Evolutionary conservation across 202 grass and related monocot genomes (phyloP).

Genomic region (Dendrocalamus latiflorus): DNA sequence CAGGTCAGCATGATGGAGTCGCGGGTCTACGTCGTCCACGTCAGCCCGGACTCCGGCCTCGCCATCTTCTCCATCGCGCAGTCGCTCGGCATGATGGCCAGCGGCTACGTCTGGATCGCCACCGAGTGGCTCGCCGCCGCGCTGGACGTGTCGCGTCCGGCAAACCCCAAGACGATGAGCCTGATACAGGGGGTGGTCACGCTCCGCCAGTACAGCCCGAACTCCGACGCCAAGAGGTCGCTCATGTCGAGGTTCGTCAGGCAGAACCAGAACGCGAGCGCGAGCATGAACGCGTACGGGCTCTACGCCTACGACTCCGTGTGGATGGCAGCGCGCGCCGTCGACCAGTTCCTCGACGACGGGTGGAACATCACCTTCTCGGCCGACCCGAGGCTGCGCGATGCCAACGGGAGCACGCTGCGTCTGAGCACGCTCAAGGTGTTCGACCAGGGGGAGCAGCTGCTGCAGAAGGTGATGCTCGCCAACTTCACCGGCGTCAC

Average conservation of each 20-base stretch:
- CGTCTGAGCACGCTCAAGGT: conserved; percentile 34
- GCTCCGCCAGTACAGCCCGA: conserved; percentile 50
- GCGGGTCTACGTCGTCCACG: conserved; percentile 63
- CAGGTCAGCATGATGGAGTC: conserved; percentile 43
- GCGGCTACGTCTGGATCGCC: conserved; percentile 62
- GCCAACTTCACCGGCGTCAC: conserved; percentile 60
- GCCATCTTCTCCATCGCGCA: conserved; percentile 42
- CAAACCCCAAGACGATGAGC: not conserved
- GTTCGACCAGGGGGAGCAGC: conserved; percentile 51
- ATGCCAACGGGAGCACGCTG: conserved; percentile 35
- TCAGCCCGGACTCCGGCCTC: conserved; percentile 53
- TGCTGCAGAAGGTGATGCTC: conserved; percentile 34
- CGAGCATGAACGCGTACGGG: conserved; percentile 37
- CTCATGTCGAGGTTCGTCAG: conserved; percentile 26
- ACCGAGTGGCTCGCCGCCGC: conserved; percentile 62
- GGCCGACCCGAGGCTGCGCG: conserved; percentile 23
- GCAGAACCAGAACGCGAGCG: not conserved
- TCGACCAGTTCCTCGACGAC: conserved; percentile 42
- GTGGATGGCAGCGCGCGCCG: conserved; percentile 51
- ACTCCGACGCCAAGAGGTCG: conserved; percentile 43
- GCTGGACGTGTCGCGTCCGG: not conserved
- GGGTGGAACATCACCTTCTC: conserved; percentile 48
- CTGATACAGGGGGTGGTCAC: conserved; percentile 44
- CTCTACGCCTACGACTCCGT: conserved; percentile 62
- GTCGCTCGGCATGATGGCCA: conserved; percentile 40